Evolutionary conservation across 768 basidiomycete genomes (phyloP).

Genomic region (Panaeolus papilionaceus): DNA sequence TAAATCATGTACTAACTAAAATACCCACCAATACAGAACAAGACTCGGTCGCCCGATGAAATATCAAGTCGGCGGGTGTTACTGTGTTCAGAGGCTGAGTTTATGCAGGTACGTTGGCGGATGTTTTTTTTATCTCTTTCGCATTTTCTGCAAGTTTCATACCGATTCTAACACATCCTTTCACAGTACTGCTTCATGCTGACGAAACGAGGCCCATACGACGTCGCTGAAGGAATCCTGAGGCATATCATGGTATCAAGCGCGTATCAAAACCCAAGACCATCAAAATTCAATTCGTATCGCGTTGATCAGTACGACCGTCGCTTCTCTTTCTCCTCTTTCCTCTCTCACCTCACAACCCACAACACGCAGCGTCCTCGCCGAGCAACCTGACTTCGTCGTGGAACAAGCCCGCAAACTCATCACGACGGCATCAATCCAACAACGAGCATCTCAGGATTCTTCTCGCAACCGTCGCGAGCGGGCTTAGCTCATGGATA

Average conservation of each 20-base stretch:
- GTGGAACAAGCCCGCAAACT: too few species aligned
- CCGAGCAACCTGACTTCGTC: conserved; percentile 21
- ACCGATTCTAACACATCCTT: too few species aligned
- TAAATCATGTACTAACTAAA: neutral
- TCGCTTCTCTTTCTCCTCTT: conserved; percentile 6
- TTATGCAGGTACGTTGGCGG: too few species aligned
- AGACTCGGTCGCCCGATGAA: conserved; percentile 59
- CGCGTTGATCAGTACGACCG: conserved; percentile 64
- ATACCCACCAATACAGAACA: conserved; percentile 50
- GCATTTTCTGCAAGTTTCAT: too few species aligned
- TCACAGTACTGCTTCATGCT: too few species aligned
- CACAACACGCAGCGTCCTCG: too few species aligned
- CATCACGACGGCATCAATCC: too few species aligned
- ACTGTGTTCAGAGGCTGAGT: conserved; percentile 67
- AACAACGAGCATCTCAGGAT: conserved; percentile 28
- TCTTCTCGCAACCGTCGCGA: conserved; percentile 51
- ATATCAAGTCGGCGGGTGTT: conserved; percentile 49
- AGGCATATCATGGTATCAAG: conserved; percentile 78
- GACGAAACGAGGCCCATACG: too few species aligned
- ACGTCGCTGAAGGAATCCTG: conserved; percentile 56
- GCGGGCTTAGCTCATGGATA: too few species aligned
- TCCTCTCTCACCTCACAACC: too few species aligned
- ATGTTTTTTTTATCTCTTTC: too few species aligned
- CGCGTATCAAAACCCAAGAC: conserved; percentile 66
- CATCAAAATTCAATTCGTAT: conserved; percentile 60